These are phyloP conservation scores for Monosiga brevicollis DNA, from an alignment of 78 protist genomes.

Conservation along the genomic window DNA sequence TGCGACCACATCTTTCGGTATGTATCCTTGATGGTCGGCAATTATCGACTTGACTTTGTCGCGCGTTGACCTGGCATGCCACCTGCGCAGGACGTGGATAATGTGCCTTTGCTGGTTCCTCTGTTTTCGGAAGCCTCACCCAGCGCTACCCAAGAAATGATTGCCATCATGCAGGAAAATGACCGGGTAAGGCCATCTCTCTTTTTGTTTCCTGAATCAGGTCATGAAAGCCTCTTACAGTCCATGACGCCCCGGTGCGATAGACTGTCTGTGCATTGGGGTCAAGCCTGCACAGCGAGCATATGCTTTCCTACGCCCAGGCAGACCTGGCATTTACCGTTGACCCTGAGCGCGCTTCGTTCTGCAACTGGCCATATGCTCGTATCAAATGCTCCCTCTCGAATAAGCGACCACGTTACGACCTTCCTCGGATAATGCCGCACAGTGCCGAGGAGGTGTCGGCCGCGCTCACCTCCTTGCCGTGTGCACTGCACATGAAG, in stretches of 20 bases:
- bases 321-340: not conserved
- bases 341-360: not conserved
- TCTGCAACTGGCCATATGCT: not conserved
- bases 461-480: not conserved
- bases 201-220: not conserved
- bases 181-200: not conserved
- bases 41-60: too few species aligned
- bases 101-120: slow-evolving; percentile 40
- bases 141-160: slow-evolving; percentile 11
- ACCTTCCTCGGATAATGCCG: not conserved
- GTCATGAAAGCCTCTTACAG: not conserved
- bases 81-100: slow-evolving; percentile 33
- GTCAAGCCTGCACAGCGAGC: too few species aligned
- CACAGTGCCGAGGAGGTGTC: not conserved
- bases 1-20: slow-evolving; percentile 24
- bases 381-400: not conserved
- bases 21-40: too few species aligned
- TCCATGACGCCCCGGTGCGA: not conserved
- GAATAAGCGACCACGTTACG: not conserved
- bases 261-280: too few species aligned
- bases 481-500: not conserved
- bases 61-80: too few species aligned
- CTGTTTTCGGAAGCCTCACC: slow-evolving; percentile 22
- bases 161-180: slow-evolving; percentile 30
- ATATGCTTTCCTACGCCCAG: too few species aligned